Percentiles rank a stretch among this genome's conserved stretches.
Conservation (phyloP, 352 stramenopile genomes). For the Elongisporangium prolatum region DNA sequence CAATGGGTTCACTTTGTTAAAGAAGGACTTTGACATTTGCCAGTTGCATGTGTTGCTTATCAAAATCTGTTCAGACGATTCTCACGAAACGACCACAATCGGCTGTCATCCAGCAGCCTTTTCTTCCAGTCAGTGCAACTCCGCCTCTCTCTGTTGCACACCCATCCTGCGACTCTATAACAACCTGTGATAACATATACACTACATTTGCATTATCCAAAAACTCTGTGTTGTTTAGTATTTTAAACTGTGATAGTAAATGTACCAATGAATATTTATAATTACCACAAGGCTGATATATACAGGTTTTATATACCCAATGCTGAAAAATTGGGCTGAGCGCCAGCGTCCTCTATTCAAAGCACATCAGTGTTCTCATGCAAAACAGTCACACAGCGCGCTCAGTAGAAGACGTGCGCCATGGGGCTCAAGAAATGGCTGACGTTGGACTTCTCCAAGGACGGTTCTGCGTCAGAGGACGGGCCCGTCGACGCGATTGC, state of each 20-base stretch:
- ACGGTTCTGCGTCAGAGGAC: background rate
- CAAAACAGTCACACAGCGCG: background rate
- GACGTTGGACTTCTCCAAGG: conserved; percentile 32
- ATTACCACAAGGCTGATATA: background rate
- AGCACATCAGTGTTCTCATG: background rate
- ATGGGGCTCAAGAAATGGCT: conserved; percentile 74
- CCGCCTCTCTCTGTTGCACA: conserved; percentile 1
- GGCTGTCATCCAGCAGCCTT: background rate
- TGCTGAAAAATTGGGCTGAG: background rate
- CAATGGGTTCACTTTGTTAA: background rate
- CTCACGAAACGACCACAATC: background rate
- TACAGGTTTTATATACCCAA: background rate
- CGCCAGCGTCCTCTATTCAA: conserved; percentile 1
- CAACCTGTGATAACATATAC: background rate
- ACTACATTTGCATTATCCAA: background rate
- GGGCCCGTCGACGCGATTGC: conserved; percentile 6
- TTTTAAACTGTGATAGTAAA: background rate
- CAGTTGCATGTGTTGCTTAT: background rate
- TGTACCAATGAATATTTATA: background rate
- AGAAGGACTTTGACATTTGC: background rate
- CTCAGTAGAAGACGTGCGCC: background rate
- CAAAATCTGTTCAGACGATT: background rate
- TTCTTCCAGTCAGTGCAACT: background rate
- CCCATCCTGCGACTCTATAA: background rate
- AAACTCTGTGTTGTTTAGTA: background rate